phyloP scores from a whole-genome alignment of 108 stramenopile species.

The Thalassiosira profunda region DNA sequence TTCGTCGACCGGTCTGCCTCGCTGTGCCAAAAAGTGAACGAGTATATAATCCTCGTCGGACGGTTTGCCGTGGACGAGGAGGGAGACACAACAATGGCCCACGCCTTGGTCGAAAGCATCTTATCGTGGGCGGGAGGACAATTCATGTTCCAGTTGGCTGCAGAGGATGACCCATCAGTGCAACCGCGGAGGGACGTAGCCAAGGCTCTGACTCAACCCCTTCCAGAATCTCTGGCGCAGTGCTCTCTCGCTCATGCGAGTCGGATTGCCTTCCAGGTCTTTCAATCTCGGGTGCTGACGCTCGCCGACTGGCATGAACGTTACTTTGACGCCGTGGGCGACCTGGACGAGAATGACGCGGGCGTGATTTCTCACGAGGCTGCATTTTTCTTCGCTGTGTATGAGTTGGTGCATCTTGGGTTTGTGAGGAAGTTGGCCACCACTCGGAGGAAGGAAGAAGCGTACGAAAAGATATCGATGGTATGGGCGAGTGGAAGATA shows the following conservation, averaged over 20 bases:
- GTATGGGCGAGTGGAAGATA: conserved; percentile 37
- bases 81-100: conserved; percentile 1
- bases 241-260: conserved; percentile 12
- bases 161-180: not conserved
- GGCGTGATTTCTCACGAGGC: conserved; percentile 25
- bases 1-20: too few species aligned
- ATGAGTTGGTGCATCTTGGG: conserved; percentile 39
- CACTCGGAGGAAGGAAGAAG: conserved; percentile 34
- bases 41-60: conserved; percentile 32
- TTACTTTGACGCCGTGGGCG: conserved; percentile 42
- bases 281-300: conserved; percentile 29
- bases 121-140: conserved; percentile 11
- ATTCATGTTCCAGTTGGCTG: not conserved
- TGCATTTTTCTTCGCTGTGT: conserved; percentile 39
- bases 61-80: conserved; percentile 6
- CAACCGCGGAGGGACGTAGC: conserved; percentile 49
- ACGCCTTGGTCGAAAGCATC: conserved; percentile 18
- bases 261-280: conserved; percentile 35
- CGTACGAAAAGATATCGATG: conserved; percentile 45
- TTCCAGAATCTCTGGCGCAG: not conserved
- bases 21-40: conserved; percentile 13
- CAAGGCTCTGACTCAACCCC: conserved; percentile 15
- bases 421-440: conserved; percentile 34
- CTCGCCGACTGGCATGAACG: conserved; percentile 44
- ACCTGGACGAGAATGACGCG: not conserved